Evolutionary conservation across 257 asterid genomes (phyloP), one percentile per base, ranked within the genome.

Genomic region (Ocimum tenuiflorum): DNA sequence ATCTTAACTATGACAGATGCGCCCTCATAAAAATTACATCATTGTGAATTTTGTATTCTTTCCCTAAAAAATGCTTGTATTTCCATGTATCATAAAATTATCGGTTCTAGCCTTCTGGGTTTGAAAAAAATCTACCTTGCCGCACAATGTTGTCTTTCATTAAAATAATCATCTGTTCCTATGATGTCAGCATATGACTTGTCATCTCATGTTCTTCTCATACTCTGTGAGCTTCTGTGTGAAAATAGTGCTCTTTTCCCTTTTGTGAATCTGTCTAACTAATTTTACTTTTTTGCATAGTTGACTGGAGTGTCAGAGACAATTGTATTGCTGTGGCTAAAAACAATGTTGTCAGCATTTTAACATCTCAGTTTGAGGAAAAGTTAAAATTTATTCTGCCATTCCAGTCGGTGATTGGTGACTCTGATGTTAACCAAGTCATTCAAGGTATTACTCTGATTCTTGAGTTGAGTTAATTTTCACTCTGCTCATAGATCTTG

Each of bases 271-370:
- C 63, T 63, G 57, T 31, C 71, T 73, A 27, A 69, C 70, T 19
- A 49, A 68, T 29, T 8, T 73, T 50, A 15, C 57, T 72, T 79
- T n/a, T 74, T 69, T 73, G 50, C 70, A 73, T 63, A 89, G 99
- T 86, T 78, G 97, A 85, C 78, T 92, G 96, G 97, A 87, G 94
- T 55, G 69, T 76, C 17, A 65, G 79, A 53, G 99, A 85, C 49
- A 79, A 85, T 69, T 78, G 74, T 75, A 57, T 86, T 79, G 97
- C 85, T 69, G 84, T 88, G 79, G 91, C 86, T 3, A 83, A 81
- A 77, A 83, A 82, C 72, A 88, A 80, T 66, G 73, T 69, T 39
- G 77, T 92, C 72, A 83, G 81, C 76, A 77, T 89, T 73, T 60
- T 89, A 38, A 76, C 96, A 15, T 72, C 88, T 27, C 67, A 80